Percentiles rank a stretch among this genome's conserved stretches.
These are phyloP conservation scores for Penicillium aurantiogriseum DNA, from an alignment of 2,329 filamentous ascomycete genomes.

Conservation along the genomic window DNA sequence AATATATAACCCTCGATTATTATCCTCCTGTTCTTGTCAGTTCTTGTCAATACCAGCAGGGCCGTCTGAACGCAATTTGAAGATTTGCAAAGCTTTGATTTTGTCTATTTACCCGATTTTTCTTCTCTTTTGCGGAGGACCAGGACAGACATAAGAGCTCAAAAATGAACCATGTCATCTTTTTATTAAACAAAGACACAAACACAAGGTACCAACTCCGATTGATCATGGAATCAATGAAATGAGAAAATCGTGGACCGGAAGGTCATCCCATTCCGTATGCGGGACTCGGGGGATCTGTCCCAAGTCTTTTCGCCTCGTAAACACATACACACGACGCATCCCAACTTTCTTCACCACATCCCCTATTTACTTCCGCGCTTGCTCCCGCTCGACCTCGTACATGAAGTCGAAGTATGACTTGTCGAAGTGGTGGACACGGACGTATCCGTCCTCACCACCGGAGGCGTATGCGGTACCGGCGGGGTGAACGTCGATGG, in stretches of 20 bases:
- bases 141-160: conserved; percentile 18
- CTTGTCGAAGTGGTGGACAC: conserved; percentile 98
- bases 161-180: conserved; percentile 32
- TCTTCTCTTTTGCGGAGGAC: conserved; percentile 16
- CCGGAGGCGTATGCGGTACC: conserved; percentile 92
- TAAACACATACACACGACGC: conserved; percentile 39
- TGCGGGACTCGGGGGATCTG: conserved; percentile 25
- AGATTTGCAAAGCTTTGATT: conserved; percentile 27
- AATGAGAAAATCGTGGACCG: conserved; percentile 37
- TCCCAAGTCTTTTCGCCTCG: conserved; percentile 34
- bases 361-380: conserved; percentile 41
- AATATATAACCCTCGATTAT: no score
- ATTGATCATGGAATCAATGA: conserved; percentile 41
- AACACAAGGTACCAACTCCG: conserved; percentile 41
- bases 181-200: conserved; percentile 37
- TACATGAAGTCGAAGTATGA: conserved; percentile 98
- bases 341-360: conserved; percentile 24
- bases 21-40: not conserved
- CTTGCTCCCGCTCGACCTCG: conserved; percentile 87
- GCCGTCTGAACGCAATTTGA: not conserved
- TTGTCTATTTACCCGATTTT: conserved; percentile 29
- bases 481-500: conserved; percentile 86
- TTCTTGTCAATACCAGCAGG: no score
- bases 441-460: conserved; percentile 97
- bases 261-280: conserved; percentile 32